Base-by-base conservation (phyloP, 805 yeast genomes). In the Blastobotrys mokoenaii region DNA sequence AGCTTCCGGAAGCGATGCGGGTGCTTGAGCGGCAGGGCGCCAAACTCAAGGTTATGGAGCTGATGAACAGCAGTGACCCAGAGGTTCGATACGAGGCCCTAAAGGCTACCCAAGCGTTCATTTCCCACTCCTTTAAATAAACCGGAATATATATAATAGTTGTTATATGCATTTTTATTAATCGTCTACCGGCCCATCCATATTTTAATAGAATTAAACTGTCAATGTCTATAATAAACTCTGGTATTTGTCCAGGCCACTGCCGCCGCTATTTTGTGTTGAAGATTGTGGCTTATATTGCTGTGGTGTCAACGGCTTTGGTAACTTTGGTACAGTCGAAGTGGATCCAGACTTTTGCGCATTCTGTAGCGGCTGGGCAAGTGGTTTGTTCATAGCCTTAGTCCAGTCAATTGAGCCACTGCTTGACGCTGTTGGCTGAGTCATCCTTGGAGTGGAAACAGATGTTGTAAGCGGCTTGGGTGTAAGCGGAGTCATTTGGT, bases 21-120 rank as follows among this genome's bases (percentile, higher is more conserved):
- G 68, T 77, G 11, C 62, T 84, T 41, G 71, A 69, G 57, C 66
- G 75, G 56, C 61, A 67, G 51, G 76, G 86, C 56, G 72, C 82
- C 52, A 93, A 93, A 71, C 69, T 83, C 17, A 77, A 79, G 62
- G 77, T 93, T 46, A 90, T 93, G 97, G 76, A 76, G 50, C 71
- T 88, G 51, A 80, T 93, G 79, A 79, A 77, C 58, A 78, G 80
- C 47, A 76, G 81, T 36, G 89, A 88, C 62, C 75, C 89, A 17
- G 93, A 86, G 60, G 89, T 93, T 53, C 85, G 90, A 62, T 93
- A 83, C 62, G 96, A 90, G 69, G 97, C 97, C 1, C 75, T 93
- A 60, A 86, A 85, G 64, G 88, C 97, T 3, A 86, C 96, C n/a
- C 98, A 93, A 69, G 76, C 82, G 46, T 77, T 93, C 57, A 94